phyloP scores from a whole-genome alignment of 371 early-diverging fungal genomes.

The Mortierella sp. region DNA sequence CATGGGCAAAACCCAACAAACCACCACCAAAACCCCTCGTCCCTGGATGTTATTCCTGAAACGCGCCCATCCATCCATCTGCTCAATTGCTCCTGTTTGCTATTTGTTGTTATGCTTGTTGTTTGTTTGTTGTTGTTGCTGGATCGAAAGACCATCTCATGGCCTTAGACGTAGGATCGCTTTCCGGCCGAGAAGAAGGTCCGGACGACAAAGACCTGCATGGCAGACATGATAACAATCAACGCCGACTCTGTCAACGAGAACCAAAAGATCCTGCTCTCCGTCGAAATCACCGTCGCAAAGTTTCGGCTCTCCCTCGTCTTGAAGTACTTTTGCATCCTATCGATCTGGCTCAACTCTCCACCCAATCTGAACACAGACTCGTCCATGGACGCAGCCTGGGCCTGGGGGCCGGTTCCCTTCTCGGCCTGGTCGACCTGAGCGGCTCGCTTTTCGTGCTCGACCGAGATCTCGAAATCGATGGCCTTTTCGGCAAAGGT shows the following conservation, averaged over 20 bases:
- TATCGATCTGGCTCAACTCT: conserved; percentile 71
- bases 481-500: conserved; percentile 92
- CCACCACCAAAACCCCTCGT: no score
- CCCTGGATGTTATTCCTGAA: not conserved
- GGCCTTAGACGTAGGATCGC: conserved; percentile 68
- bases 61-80: not conserved
- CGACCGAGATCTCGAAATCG: conserved; percentile 91
- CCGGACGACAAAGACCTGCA: conserved; percentile 90
- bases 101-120: not conserved
- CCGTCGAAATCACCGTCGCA: conserved; percentile 87
- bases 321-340: conserved; percentile 88
- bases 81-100: not conserved
- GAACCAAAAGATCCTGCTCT: conserved; percentile 91
- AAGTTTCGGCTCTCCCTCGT: conserved; percentile 91
- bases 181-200: conserved; percentile 79
- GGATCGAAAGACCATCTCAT: not conserved
- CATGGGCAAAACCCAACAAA: no score
- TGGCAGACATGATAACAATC: conserved; percentile 83
- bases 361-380: conserved; percentile 66
- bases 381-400: conserved; percentile 77
- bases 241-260: conserved; percentile 78
- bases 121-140: no score
- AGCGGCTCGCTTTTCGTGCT: conserved; percentile 77
- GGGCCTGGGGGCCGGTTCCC: conserved; percentile 55
- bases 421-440: conserved; percentile 55